Evolutionary conservation across 352 stramenopile species (phyloP).

Genomic region (Blastocystis sp.): DNA sequence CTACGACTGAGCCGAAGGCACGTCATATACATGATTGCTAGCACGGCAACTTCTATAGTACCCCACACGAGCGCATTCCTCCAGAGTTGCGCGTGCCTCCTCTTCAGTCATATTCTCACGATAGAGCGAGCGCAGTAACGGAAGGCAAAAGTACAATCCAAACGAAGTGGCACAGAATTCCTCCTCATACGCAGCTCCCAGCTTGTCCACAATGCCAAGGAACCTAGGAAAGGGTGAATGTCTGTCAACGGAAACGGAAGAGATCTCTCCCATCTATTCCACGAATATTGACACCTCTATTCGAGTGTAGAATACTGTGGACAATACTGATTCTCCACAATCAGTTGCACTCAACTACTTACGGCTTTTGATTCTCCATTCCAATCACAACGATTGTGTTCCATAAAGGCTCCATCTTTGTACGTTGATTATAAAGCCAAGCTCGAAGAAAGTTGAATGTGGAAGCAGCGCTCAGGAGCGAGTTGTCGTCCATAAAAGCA

Average conservation of each 20-base stretch:
- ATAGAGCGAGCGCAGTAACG: constrained; percentile 22
- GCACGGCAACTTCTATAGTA: constrained; percentile 56
- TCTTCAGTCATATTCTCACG: constrained; percentile 50
- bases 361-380: constrained; percentile 35
- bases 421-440: constrained; percentile 46
- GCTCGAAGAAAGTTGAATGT: constrained; percentile 51
- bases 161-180: constrained; percentile 32
- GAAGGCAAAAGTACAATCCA: constrained; percentile 53
- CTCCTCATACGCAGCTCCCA: constrained; percentile 38
- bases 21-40: constrained; percentile 15
- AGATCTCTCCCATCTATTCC: neutral
- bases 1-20: neutral
- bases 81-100: constrained; percentile 32
- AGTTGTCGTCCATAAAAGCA: constrained; percentile 17
- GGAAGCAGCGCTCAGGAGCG: neutral
- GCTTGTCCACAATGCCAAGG: constrained; percentile 29
- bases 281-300: constrained; percentile 8
- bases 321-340: neutral
- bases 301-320: neutral
- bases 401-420: constrained; percentile 46
- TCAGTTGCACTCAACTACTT: neutral
- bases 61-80: constrained; percentile 40
- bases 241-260: constrained; percentile 53
- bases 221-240: constrained; percentile 27
- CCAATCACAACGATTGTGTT: constrained; percentile 46